These are phyloP conservation scores for Hypomontagnella submonticulosa DNA, from an alignment of 495 filamentous ascomycete genomes.

Conservation along the genomic window DNA sequence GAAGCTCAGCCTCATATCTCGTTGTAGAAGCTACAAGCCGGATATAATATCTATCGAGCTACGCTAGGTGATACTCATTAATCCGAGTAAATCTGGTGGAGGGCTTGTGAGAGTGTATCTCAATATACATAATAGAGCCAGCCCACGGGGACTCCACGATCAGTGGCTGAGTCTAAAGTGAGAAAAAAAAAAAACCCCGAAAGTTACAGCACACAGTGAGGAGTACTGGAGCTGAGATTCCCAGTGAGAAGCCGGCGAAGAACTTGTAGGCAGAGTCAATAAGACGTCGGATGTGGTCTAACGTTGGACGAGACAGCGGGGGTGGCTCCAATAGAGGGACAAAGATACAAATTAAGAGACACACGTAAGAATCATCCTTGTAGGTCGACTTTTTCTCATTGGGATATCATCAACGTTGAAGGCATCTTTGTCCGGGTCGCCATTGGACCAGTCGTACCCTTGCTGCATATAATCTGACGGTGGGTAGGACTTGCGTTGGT, in stretches of 20 bases:
- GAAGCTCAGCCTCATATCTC: conserved; percentile 28
- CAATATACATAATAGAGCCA: background rate
- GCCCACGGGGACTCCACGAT: background rate
- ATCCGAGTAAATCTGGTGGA: background rate
- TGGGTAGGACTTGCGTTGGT: conserved; percentile 40
- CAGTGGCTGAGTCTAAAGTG: conserved; percentile 2
- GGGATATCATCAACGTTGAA: conserved; percentile 20
- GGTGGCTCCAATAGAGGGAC: conserved; percentile 22
- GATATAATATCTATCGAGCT: background rate
- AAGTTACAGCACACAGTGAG: background rate
- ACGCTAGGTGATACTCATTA: no score
- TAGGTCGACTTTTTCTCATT: conserved; percentile 16
- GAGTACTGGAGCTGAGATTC: conserved; percentile 17
- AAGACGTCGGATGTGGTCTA: conserved; percentile 5
- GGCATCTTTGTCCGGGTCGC: conserved; percentile 2
- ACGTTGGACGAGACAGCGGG: conserved; percentile 7
- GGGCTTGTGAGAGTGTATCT: background rate
- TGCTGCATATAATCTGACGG: conserved; percentile 34
- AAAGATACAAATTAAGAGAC: conserved; percentile 27
- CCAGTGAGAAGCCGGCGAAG: conserved; percentile 3
- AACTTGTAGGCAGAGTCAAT: conserved; percentile 20
- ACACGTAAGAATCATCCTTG: conserved; percentile 34
- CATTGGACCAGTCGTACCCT: conserved; percentile 32
- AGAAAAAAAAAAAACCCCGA: background rate
- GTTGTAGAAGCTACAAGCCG: conserved; percentile 8